Evolutionary conservation across 2,329 filamentous ascomycete species (phyloP).

Genomic region (Xylariaceae sp.): DNA sequence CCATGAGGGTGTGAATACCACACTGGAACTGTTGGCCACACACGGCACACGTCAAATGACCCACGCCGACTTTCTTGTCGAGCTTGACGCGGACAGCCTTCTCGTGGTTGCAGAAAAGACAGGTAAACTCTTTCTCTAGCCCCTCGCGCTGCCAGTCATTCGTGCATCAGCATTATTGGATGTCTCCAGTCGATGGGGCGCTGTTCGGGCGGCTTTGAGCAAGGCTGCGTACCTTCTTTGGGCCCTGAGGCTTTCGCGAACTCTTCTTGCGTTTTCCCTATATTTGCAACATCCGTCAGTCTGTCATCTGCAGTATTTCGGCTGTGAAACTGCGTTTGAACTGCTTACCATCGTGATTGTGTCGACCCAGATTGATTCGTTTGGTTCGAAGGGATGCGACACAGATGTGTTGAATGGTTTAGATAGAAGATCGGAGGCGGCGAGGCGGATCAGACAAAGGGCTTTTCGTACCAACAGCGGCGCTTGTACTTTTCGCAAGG

Average conservation of each 20-base stretch:
- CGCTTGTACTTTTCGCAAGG: neutral
- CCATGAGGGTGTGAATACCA: constrained; percentile 88
- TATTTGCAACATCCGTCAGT: constrained; percentile 1
- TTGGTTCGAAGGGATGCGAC: neutral
- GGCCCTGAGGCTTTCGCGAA: constrained; percentile 78
- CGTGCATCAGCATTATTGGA: constrained; percentile 7
- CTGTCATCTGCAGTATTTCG: neutral
- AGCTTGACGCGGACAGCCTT: constrained; percentile 89
- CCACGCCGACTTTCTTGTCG: constrained; percentile 90
- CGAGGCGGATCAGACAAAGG: neutral
- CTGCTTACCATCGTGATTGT: constrained; percentile 33
- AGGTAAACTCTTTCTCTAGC: constrained; percentile 86
- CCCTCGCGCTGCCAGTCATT: constrained; percentile 69
- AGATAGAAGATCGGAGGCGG: constrained; percentile 7
- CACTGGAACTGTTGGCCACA: constrained; percentile 95
- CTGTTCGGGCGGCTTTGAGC: constrained; percentile 23
- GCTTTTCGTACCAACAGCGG: neutral
- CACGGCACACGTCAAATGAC: constrained; percentile 85
- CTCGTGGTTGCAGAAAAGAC: constrained; percentile 98
- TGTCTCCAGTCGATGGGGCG: neutral
- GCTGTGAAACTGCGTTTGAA: neutral
- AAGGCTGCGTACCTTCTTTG: constrained; percentile 72
- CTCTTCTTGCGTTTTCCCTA: constrained; percentile 95
- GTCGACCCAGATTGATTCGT: neutral
- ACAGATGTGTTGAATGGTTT: neutral